phyloP scores from a whole-genome alignment of 2,329 filamentous ascomycete species.

The Talaromyces rugulosus region DNA sequence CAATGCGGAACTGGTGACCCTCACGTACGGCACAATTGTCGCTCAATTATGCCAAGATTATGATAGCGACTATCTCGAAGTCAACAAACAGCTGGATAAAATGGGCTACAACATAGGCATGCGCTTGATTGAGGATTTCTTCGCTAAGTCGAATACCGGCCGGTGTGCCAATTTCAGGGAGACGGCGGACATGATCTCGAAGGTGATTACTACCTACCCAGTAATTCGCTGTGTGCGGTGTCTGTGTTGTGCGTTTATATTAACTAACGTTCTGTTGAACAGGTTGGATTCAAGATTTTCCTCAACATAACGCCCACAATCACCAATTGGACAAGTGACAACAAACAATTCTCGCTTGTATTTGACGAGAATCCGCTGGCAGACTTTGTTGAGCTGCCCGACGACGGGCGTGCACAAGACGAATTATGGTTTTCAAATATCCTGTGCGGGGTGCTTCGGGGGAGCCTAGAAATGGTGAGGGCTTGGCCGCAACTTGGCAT shows the following conservation, averaged over 20 bases:
- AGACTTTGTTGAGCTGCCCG: slow-evolving; percentile 95
- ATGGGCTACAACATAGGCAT: slow-evolving; percentile 99
- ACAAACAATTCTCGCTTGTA: slow-evolving; percentile 90
- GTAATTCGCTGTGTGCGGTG: background rate
- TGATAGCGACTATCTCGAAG: slow-evolving; percentile 86
- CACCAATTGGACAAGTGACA: slow-evolving; percentile 93
- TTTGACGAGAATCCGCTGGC: slow-evolving; percentile 97
- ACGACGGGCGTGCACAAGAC: slow-evolving; percentile 91
- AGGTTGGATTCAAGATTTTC: slow-evolving; percentile 99
- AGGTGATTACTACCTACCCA: slow-evolving; percentile 50
- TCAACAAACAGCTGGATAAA: slow-evolving; percentile 96
- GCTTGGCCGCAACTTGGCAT: background rate
- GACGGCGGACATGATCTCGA: slow-evolving; percentile 93
- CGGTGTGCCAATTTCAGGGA: slow-evolving; percentile 90
- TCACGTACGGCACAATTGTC: slow-evolving; percentile 97
- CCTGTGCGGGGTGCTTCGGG: slow-evolving; percentile 84
- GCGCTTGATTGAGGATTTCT: slow-evolving; percentile 92
- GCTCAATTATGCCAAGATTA: slow-evolving; percentile 96
- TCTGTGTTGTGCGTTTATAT: slow-evolving; percentile 11
- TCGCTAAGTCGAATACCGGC: slow-evolving; percentile 88
- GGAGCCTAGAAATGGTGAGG: slow-evolving; percentile 88
- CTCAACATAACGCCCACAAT: slow-evolving; percentile 92
- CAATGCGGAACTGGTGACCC: slow-evolving; percentile 92
- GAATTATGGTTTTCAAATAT: slow-evolving; percentile 99
- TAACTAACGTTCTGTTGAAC: background rate